Base-by-base conservation (phyloP, 1,284 basidiomycete species). In the Ustilago esculenta region DNA sequence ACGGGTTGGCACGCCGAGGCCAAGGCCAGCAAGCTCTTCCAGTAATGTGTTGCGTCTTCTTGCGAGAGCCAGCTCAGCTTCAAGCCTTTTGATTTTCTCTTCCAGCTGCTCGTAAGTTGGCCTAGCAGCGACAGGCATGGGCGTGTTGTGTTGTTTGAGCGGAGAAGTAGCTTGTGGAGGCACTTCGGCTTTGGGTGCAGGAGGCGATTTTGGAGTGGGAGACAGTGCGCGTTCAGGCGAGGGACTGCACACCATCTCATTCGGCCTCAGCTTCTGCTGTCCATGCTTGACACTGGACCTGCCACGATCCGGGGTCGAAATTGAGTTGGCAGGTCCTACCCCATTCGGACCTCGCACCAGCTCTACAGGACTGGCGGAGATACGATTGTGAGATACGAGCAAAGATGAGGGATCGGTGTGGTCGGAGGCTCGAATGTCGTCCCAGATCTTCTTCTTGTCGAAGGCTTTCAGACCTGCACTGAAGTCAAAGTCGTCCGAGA, bases 361-460 rank as follows among this genome's bases (percentile, higher is more conserved):
- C 39, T 53, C 54, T 4, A 36, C 25, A 4, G 66, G 47, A 2
- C 42, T 44, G 25, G 46, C 50, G 1, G 44, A 23, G 21, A 69
- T 69, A 21, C 66, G 58, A n/a, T 69, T 69, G 55, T 69, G 66
- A 12, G 59, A 63, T 1, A 69, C 66, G 12, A 69, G 55, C 12
- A 69, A 25, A 5, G 42, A 50, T n/a, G 66, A 54, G 18, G 59
- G 59, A 30, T 69, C 66, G 4, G 66, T 69, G 34, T 64, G 41
- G 41, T 69, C 66, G 17, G 66, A 58, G 24, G 66, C 53, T 10
- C 66, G 66, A 40, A 69, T 69, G 41, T 69, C 66, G 29, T 69
- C 66, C 66, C 66, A 69, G 36, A 69, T 64, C 51, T 57, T 58
- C 47, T 69, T 58, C 59, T 69, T 69, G 48, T 69, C 66, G 37